Conservation (phyloP, 2,329 filamentous ascomycete genomes). For the Pestalotiopsis sp. region DNA sequence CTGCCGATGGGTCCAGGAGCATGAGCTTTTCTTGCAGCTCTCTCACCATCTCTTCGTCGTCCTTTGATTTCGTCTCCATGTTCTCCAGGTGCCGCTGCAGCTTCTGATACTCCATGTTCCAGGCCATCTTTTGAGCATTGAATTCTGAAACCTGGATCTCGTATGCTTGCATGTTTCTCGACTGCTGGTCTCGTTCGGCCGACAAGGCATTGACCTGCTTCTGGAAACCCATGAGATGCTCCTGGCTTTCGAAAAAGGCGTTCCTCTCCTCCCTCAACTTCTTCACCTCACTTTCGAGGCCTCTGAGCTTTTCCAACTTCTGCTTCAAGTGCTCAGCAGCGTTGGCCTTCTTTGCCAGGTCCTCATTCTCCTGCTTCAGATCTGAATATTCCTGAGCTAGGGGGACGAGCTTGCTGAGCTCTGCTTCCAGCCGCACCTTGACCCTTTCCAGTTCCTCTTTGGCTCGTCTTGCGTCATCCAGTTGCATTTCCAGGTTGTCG, state of each 20-base stretch:
- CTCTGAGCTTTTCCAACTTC: slow-evolving; percentile 61
- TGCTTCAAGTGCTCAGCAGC: slow-evolving; percentile 65
- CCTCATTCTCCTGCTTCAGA: slow-evolving; percentile 60
- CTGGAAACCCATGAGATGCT: slow-evolving; percentile 29
- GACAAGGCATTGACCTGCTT: slow-evolving; percentile 38
- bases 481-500: slow-evolving; percentile 68
- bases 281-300: slow-evolving; percentile 58
- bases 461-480: slow-evolving; percentile 48
- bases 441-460: slow-evolving; percentile 45
- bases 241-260: slow-evolving; percentile 44
- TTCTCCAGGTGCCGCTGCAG: slow-evolving; percentile 30
- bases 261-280: slow-evolving; percentile 58
- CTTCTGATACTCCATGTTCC: slow-evolving; percentile 35
- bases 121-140: slow-evolving; percentile 46
- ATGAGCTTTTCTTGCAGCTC: slow-evolving; percentile 63
- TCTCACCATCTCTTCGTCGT: slow-evolving; percentile 57
- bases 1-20: slow-evolving; percentile 33
- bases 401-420: slow-evolving; percentile 53
- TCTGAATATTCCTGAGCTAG: slow-evolving; percentile 64
- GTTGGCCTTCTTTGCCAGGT: slow-evolving; percentile 65
- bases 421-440: slow-evolving; percentile 42
- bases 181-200: slow-evolving; percentile 33
- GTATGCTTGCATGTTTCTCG: slow-evolving; percentile 36
- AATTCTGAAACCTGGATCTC: slow-evolving; percentile 42
- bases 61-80: slow-evolving; percentile 45